A percentile compares a stretch with the other conserved stretches of the same genome.
Evolutionary conservation across 352 stramenopile species (phyloP).

Genomic region (Globisporangium canariense): DNA sequence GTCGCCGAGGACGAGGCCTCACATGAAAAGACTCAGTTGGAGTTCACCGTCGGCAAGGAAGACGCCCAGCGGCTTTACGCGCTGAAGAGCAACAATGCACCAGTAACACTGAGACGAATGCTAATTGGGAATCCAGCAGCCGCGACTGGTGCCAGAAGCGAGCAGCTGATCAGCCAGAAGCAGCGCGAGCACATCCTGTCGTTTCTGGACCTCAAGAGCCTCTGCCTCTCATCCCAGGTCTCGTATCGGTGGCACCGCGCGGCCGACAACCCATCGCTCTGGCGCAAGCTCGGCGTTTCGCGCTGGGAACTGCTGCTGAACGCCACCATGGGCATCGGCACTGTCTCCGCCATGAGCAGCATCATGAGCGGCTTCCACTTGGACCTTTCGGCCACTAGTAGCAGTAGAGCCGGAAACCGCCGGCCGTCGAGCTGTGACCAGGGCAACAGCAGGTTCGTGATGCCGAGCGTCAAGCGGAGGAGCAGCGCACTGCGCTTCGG

Average conservation of each 20-base stretch:
- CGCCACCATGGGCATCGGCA: constrained; percentile 52
- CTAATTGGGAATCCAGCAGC: background rate
- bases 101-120: background rate
- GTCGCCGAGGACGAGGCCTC: constrained; percentile 59
- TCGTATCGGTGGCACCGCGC: constrained; percentile 76
- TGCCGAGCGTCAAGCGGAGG: constrained; percentile 7
- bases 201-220: constrained; percentile 66
- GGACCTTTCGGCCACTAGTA: constrained; percentile 16
- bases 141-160: background rate
- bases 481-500: background rate
- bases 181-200: constrained; percentile 55
- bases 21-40: constrained; percentile 44
- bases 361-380: constrained; percentile 20
- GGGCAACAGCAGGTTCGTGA: constrained; percentile 12
- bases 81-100: background rate
- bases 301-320: constrained; percentile 63
- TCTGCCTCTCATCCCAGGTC: constrained; percentile 53
- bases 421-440: constrained; percentile 35
- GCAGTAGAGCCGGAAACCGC: constrained; percentile 9
- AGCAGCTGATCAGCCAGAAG: constrained; percentile 34
- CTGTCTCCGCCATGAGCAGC: constrained; percentile 32
- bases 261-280: constrained; percentile 55
- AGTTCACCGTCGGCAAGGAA: constrained; percentile 53
- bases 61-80: constrained; percentile 35
- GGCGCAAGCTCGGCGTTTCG: constrained; percentile 61